A percentile compares a stretch with the other conserved stretches of the same genome.
phyloP scores from a whole-genome alignment of 768 basidiomycete species.

The Boletus reticuloceps region DNA sequence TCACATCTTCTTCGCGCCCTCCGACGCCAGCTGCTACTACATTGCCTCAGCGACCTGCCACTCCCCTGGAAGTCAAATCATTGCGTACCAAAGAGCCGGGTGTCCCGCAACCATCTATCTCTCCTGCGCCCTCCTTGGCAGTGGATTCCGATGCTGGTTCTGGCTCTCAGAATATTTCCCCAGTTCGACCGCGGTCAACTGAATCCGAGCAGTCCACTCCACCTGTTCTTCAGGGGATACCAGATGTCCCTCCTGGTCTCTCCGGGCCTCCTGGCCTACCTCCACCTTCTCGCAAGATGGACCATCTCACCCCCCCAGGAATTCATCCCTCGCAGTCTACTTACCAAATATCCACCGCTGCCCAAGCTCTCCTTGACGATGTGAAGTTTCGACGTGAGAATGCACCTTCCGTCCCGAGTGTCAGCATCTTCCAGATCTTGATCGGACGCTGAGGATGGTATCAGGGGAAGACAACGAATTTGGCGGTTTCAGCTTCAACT shows the following conservation, averaged over 20 bases:
- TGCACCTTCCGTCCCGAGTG: conserved; percentile 36
- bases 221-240: conserved; percentile 48
- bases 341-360: conserved; percentile 87
- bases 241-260: conserved; percentile 60
- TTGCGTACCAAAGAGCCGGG: conserved; percentile 40
- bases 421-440: conserved; percentile 83
- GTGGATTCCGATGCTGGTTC: conserved; percentile 51
- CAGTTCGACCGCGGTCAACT: conserved; percentile 40
- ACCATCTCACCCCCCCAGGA: conserved; percentile 46
- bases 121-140: conserved; percentile 47
- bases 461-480: conserved; percentile 58
- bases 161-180: conserved; percentile 41
- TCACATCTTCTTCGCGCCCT: conserved; percentile 55
- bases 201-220: conserved; percentile 38
- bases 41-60: conserved; percentile 41
- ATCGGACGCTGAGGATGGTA: conserved; percentile 75
- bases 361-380: conserved; percentile 81
- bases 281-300: conserved; percentile 45
- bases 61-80: conserved; percentile 42
- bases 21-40: conserved; percentile 45
- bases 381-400: conserved; percentile 73
- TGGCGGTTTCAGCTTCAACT: conserved; percentile 81
- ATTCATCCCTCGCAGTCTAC: conserved; percentile 45
- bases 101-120: conserved; percentile 37
- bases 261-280: conserved; percentile 50